phyloP scores from a whole-genome alignment of 257 asterid genomes.

The Solanum ahanhuiri region DNA sequence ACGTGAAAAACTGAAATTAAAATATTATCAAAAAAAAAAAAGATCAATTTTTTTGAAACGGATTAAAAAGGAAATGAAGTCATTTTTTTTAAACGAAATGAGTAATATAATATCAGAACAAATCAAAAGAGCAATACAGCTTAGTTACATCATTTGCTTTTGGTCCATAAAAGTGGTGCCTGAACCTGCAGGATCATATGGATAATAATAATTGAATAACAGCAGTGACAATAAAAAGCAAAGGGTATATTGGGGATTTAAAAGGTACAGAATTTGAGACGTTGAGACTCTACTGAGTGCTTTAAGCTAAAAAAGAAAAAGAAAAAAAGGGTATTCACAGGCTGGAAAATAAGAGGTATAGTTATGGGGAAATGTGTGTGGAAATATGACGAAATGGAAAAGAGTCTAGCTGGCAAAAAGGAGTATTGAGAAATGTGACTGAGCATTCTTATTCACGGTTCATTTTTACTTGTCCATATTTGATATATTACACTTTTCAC shows the following conservation, averaged over 20 bases:
- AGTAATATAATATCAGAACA: not conserved
- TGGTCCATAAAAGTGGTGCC: not conserved
- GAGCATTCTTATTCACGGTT: not conserved
- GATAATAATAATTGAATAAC: not conserved
- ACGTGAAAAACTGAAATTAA: too few relatives aligned
- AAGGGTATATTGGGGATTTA: conserved; percentile 5
- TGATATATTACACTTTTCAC: accelerated
- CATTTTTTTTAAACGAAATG: accelerated
- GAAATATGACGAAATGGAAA: conserved; percentile 2
- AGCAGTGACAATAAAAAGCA: not conserved
- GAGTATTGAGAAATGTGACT: conserved; percentile 9
- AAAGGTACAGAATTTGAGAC: not conserved
- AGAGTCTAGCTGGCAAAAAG: not conserved
- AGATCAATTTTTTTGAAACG: accelerated
- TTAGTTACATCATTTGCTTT: conserved; percentile 4
- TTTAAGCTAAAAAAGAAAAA: not conserved
- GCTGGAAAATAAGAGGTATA: conserved; percentile 7
- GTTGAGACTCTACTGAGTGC: not conserved
- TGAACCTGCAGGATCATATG: not conserved
- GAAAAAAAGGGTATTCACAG: not conserved
- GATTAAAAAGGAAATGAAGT: accelerated
- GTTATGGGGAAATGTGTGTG: conserved; percentile 14
- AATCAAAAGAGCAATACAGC: conserved; percentile 14
- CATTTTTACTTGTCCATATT: not conserved
- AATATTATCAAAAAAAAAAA: too few relatives aligned